These are phyloP conservation scores for Fonsecaea multimorphosa DNA, from an alignment of 2,329 filamentous ascomycete species.

Conservation along the genomic window DNA sequence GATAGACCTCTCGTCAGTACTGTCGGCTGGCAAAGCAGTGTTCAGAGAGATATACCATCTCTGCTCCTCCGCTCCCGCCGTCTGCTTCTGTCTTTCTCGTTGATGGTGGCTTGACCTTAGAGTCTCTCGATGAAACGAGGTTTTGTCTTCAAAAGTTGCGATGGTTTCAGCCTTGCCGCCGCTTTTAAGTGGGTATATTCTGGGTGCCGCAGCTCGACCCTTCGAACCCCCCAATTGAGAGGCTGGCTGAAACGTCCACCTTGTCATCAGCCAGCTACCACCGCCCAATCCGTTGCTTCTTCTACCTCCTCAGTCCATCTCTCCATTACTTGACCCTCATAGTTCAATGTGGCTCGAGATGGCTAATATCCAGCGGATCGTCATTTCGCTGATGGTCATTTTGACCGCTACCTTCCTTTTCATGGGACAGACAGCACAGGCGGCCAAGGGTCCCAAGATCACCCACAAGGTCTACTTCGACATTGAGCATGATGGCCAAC, in stretches of 20 bases:
- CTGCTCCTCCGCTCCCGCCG: slow-evolving; percentile 15
- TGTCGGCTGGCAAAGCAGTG: not conserved
- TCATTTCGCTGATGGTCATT: slow-evolving; percentile 76
- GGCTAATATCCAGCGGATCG: slow-evolving; percentile 74
- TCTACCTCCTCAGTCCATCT: not conserved
- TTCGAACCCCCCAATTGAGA: not conserved
- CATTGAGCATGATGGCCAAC: slow-evolving; percentile 67
- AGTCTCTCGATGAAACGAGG: not conserved
- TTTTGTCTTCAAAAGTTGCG: not conserved
- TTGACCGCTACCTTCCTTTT: slow-evolving; percentile 75
- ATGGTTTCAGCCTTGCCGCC: slow-evolving; percentile 1
- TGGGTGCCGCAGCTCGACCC: not conserved
- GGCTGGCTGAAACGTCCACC: not conserved
- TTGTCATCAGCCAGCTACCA: not conserved
- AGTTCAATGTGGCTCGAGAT: slow-evolving; percentile 58
- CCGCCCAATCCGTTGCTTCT: not conserved
- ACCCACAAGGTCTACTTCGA: slow-evolving; percentile 80
- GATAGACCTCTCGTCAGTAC: slow-evolving; percentile 32
- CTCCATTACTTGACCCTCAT: not conserved
- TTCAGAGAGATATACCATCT: slow-evolving; percentile 19
- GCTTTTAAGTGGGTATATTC: not conserved
- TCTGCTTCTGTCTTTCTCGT: not conserved
- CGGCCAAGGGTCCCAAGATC: slow-evolving; percentile 88
- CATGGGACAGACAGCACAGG: slow-evolving; percentile 75
- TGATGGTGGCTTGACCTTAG: not conserved